These are phyloP conservation scores for Aspergillus quadricinctus DNA, from an alignment of 2,329 filamentous ascomycete genomes.

Conservation along the genomic window DNA sequence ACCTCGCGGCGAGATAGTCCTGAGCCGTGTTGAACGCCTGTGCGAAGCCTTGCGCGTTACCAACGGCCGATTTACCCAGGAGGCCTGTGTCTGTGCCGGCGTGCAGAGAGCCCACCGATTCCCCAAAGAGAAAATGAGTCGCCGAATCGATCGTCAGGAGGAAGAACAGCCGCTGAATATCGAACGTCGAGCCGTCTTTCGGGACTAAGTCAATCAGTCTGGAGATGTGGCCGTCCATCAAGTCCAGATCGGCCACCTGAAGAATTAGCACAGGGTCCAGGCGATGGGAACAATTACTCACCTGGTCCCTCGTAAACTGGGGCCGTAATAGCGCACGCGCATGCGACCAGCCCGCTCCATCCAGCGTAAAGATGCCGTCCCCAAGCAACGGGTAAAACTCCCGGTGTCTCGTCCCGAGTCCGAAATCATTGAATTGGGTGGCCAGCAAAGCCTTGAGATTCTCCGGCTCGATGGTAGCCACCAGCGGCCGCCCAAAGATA, in stretches of 20 bases:
- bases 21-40: slow-evolving; percentile 34
- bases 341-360: slow-evolving; percentile 72
- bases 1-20: slow-evolving; percentile 27
- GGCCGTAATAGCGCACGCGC: slow-evolving; percentile 76
- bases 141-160: slow-evolving; percentile 77
- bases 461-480: slow-evolving; percentile 36
- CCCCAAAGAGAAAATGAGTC: slow-evolving; percentile 80
- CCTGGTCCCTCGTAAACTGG: slow-evolving; percentile 79
- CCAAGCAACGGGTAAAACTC: slow-evolving; percentile 48
- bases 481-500: slow-evolving; percentile 15
- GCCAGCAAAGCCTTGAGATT: slow-evolving; percentile 85
- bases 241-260: slow-evolving; percentile 59
- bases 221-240: slow-evolving; percentile 74
- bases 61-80: slow-evolving; percentile 39
- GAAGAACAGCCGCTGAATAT: slow-evolving; percentile 75
- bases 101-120: slow-evolving; percentile 59
- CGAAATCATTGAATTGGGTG: slow-evolving; percentile 76
- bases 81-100: slow-evolving; percentile 44
- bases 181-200: slow-evolving; percentile 48
- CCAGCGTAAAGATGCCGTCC: slow-evolving; percentile 60
- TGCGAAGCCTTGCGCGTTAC: slow-evolving; percentile 31
- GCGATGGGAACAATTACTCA: slow-evolving; percentile 42
- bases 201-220: slow-evolving; percentile 62
- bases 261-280: not conserved
- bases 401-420: slow-evolving; percentile 72